Evolutionary conservation across 2,329 filamentous ascomycete genomes (phyloP), one percentile per base, ranked within the genome.

Genomic region (Fusarium napiforme): DNA sequence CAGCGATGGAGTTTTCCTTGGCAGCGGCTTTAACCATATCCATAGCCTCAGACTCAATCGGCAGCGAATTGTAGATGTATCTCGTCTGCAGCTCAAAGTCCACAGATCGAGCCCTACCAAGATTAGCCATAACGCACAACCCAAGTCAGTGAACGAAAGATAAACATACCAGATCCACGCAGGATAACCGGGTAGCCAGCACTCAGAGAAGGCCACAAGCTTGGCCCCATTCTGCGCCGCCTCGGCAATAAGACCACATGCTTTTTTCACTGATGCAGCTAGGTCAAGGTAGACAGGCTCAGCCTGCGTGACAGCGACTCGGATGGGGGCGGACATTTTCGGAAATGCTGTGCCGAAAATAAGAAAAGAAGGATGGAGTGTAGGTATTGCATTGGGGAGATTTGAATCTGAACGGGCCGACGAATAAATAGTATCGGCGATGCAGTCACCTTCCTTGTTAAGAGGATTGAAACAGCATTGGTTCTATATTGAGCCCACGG

Each of bases 111-210:
- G 73, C 73, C 75, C 75, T 77, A 5, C 15, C 34, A 21, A 42
- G 10, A n/a, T 53, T 40, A 43, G 28, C 19, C 50, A 55, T 30
- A 53, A 15, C 8, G 14, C 7, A 28, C 23, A 45, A 45, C 18
- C 18, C 15, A 14, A 3, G 5, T 0, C 1, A 5, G 2, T 3
- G 23, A 45, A n/a, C 9, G 39, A 40, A 32, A 63, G 19, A 40
- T 4, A 26, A 14, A 55, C 57, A 2, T 78, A 80, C 71, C 79
- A 80, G 42, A 83, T 82, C 82, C 82, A 85, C 60, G 80, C 82
- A 28, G 87, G 87, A 77, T 89, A 89, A 1, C 87, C 87, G 0
- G 87, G 86, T 30, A 89, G 83, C 84, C 85, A 89, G 32, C 83
- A 83, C 69, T 89, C 87, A 3, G 87, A 84, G 64, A 89, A 89